These are phyloP conservation scores for Ascochyta fabae DNA, from an alignment of 2,329 filamentous ascomycete genomes.

Conservation along the genomic window DNA sequence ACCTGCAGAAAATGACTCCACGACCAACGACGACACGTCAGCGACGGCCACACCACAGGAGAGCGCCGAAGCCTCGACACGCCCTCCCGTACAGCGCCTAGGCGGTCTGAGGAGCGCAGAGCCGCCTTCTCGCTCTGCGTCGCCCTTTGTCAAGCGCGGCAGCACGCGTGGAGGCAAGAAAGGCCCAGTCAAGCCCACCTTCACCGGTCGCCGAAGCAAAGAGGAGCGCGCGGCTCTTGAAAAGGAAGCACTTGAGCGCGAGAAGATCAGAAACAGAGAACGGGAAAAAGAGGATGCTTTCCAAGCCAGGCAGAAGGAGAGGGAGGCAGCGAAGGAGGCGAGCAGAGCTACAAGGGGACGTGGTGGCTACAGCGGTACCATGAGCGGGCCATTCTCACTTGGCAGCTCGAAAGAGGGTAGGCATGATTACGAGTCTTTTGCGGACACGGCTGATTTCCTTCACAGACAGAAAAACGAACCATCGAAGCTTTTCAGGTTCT, in stretches of 20 bases:
- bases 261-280: constrained; percentile 46
- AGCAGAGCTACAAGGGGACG: constrained; percentile 41
- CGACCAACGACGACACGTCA: constrained; percentile 23
- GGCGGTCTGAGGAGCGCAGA: constrained; percentile 38
- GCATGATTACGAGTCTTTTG: neutral
- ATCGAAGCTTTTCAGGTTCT: constrained; percentile 31
- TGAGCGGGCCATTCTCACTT: constrained; percentile 53
- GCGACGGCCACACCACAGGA: constrained; percentile 22
- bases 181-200: constrained; percentile 48
- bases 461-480: constrained; percentile 31
- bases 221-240: constrained; percentile 53
- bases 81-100: constrained; percentile 34
- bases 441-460: constrained; percentile 10
- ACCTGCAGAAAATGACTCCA: constrained; percentile 18
- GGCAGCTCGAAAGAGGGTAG: constrained; percentile 38
- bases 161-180: constrained; percentile 37
- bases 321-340: constrained; percentile 28
- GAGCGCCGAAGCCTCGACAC: constrained; percentile 27
- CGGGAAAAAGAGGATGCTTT: constrained; percentile 34
- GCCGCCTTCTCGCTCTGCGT: constrained; percentile 40
- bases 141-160: constrained; percentile 38
- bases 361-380: constrained; percentile 52
- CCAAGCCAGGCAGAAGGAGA: constrained; percentile 20
- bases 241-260: constrained; percentile 48
- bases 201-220: constrained; percentile 54